Conservation (phyloP, 306 rosid genomes). For the Mimosa bimucronata region DNA sequence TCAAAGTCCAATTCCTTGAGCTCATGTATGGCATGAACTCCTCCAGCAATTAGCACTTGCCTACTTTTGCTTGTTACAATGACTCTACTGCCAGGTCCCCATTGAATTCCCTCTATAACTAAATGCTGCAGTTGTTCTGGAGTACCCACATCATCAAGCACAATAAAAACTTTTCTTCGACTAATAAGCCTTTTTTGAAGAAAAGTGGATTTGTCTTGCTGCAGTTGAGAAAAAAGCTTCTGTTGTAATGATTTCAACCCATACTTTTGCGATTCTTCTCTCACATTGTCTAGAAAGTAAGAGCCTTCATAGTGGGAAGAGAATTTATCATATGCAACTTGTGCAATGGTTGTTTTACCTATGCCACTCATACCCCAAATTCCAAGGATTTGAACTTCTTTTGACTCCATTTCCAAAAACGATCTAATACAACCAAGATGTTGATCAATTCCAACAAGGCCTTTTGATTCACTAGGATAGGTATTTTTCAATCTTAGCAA, state of each 20-base stretch:
- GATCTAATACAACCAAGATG: background rate
- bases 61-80: constrained; percentile 30
- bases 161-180: constrained; percentile 22
- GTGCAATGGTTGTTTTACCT: constrained; percentile 41
- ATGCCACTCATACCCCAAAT: constrained; percentile 43
- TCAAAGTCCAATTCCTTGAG: constrained; percentile 5
- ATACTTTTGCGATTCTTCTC: background rate
- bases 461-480: no score
- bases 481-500: background rate
- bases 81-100: constrained; percentile 23
- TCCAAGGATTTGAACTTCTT: constrained; percentile 25
- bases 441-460: no score
- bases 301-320: constrained; percentile 9
- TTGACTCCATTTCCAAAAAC: background rate
- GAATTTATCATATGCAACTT: background rate
- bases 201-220: background rate
- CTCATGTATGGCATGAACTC: constrained; percentile 18
- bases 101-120: background rate
- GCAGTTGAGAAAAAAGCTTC: constrained; percentile 8
- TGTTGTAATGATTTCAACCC: background rate
- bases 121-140: background rate
- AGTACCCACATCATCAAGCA: constrained; percentile 31
- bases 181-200: background rate
- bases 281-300: constrained; percentile 26
- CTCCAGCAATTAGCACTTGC: background rate